Percentiles rank a stretch among this genome's conserved stretches.
phyloP scores from a whole-genome alignment of 345 rosid genomes.

The Cardamine resedifolia region DNA sequence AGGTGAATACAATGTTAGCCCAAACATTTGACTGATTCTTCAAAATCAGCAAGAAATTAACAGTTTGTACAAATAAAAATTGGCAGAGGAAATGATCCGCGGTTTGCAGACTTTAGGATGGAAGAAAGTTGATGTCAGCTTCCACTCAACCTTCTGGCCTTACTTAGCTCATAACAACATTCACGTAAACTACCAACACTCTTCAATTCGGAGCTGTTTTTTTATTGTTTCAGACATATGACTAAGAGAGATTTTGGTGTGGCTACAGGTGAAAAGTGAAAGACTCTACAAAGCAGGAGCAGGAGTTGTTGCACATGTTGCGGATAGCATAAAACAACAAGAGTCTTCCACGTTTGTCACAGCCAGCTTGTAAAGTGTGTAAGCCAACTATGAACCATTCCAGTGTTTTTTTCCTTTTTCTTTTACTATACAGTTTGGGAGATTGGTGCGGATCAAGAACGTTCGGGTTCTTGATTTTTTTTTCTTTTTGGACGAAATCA shows the following conservation, averaged over 20 bases:
- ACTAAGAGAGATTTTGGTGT: not conserved
- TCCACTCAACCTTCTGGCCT: slow-evolving; percentile 90
- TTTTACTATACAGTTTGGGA: slow-evolving; percentile 26
- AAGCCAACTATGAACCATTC: slow-evolving; percentile 5
- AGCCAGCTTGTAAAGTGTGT: slow-evolving; percentile 57
- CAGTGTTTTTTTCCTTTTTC: not conserved
- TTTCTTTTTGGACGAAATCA: not conserved
- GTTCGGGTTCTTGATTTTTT: not conserved
- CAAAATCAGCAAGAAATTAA: not conserved
- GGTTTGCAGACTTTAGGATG: slow-evolving; percentile 91
- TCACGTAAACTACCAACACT: slow-evolving; percentile 56
- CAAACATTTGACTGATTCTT: not conserved
- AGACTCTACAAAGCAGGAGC: slow-evolving; percentile 82
- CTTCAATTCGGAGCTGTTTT: too few relatives aligned
- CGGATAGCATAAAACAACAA: slow-evolving; percentile 84
- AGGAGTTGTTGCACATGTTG: slow-evolving; percentile 93
- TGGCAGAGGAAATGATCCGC: slow-evolving; percentile 86
- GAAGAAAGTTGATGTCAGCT: slow-evolving; percentile 97
- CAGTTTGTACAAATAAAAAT: not conserved
- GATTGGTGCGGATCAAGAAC: slow-evolving; percentile 9
- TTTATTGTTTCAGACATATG: not conserved
- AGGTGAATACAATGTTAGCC: slow-evolving; percentile 47
- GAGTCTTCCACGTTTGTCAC: slow-evolving; percentile 54
- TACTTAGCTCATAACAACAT: slow-evolving; percentile 96
- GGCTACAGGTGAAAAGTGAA: slow-evolving; percentile 77